Evolutionary conservation across 228 moss, liverwort and hornwort species (phyloP), one percentile per base, ranked within the genome.

Genomic region (Sphagnum fallax): DNA sequence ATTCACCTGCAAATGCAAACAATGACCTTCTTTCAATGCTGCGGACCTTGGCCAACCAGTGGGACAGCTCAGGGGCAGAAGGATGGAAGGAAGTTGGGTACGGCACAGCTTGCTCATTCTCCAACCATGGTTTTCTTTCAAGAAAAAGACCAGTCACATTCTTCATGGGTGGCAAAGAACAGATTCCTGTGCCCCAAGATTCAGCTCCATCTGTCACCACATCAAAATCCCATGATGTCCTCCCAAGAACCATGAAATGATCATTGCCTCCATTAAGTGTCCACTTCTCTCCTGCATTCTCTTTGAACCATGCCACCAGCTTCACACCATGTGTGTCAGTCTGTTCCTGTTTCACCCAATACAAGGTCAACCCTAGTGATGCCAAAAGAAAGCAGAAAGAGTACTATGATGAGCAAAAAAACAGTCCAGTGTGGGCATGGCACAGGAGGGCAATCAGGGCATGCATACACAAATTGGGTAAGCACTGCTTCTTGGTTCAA

Each of bases 201-300:
- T 55, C 55, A 8, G 8, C 12, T 55, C 55, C 55, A 55, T 55
- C 12, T 8, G 55, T 8, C 55, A 55, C 12, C 55, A 55, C 55
- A 8, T 55, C 55, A 63, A 79, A 79, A 49, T 79, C 79, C 75
- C 75, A 79, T 6, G 60, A 50, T 4, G 71, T 71, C 50, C 79
- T 61, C 9, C 79, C 79, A 8, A 74, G 49, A 10, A 79, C 67
- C 53, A 75, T 52, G 32, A 75, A 79, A 53, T 75, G 75, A 48
- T 79, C 75, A 7, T n/a, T 62, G 9, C 79, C 79, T 6, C 67
- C 67, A 59, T 71, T 18, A 5, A 70, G 59, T 50, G 13, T 8
- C 79, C 79, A 79, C 65, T 51, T 47, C 52, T 66, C 49, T 47
- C 53, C 51, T 10, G 64, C 67, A 47, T 78, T 47, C 49, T 53